Evolutionary conservation across 1,284 basidiomycete species (phyloP), one percentile per base, ranked within the genome.

Genomic region (Ceratobasidium sp.): DNA sequence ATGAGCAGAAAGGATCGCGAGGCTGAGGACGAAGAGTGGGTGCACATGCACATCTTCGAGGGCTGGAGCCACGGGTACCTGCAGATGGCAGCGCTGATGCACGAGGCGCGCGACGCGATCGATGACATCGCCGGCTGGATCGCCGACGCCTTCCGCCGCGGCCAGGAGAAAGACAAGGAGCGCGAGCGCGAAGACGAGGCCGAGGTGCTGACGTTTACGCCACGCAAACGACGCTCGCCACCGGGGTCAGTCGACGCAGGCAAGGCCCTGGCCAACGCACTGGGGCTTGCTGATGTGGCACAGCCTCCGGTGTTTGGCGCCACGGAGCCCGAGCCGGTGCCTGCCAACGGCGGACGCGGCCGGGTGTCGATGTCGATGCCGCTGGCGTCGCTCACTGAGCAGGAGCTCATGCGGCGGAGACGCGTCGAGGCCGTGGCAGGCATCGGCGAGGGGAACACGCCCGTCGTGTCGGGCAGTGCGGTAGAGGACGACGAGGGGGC

Each of bases 111-210:
- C 76, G 87, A 87, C 72, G 94, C 94, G 55, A 92, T 98, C 76
- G 86, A 91, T 75, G 94, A 96, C 78, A 86, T 98, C 77, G 95
- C 91, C n/a, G 92, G 93, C 76, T 98, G 96, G 95, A 96, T 98
- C 74, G 87, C 89, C 78, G 88, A 90, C 75, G 87, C 89, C 30
- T 98, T 98, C 80, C 85, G 84, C 66, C 79, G 83, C 9, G 66
- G 64, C 35, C 62, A 43, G 66, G 32, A 49, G 41, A 44, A 55
- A 32, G 64, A 43, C 13, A 11, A 46, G 16, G 50, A 44, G 26
- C 69, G 50, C 14, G 50, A 46, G 30, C 72, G 78, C 46, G 76
- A 76, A 21, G 77, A 78, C 16, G 77, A 78, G 26, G 78, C 77
- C 59, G 78, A 79, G 69, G 75, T 81, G 47, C 88, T 94, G 76